A percentile compares a stretch with the other conserved stretches of the same genome.
These are phyloP conservation scores for Epichloe festucae DNA, from an alignment of 2,329 filamentous ascomycete genomes.

Conservation along the genomic window DNA sequence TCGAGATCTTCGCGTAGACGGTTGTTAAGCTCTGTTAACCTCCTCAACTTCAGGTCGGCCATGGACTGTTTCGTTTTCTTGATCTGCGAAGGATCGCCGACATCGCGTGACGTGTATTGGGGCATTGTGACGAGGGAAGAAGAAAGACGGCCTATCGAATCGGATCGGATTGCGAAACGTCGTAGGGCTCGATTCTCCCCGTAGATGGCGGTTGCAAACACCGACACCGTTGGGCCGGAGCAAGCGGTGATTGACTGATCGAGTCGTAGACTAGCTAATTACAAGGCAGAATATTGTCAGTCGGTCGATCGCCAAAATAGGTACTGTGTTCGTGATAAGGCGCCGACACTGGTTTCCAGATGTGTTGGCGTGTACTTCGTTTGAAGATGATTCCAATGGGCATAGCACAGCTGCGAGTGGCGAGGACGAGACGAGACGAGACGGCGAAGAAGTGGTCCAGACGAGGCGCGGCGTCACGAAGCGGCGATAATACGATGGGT, in stretches of 20 bases:
- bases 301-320: not conserved
- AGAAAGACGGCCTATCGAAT: not conserved
- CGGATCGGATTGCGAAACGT: not conserved
- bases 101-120: slow-evolving; percentile 54
- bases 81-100: slow-evolving; percentile 54
- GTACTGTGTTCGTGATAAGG: not conserved
- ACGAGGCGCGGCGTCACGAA: not conserved
- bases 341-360: not conserved
- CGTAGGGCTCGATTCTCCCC: not conserved
- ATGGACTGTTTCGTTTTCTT: slow-evolving; percentile 98
- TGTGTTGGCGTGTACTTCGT: not conserved
- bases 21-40: slow-evolving; percentile 93
- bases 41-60: slow-evolving; percentile 93
- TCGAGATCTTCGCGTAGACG: slow-evolving; percentile 92
- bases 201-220: not conserved
- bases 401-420: not conserved
- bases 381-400: not conserved
- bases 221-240: not conserved
- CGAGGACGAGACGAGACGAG: not conserved
- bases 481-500: not conserved
- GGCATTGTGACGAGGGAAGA: slow-evolving; percentile 36
- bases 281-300: not conserved
- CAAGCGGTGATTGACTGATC: not conserved
- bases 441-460: not conserved
- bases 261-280: not conserved